Conservation (phyloP, 1,284 basidiomycete species). For the Apiotrichum akiyoshidainum region DNA sequence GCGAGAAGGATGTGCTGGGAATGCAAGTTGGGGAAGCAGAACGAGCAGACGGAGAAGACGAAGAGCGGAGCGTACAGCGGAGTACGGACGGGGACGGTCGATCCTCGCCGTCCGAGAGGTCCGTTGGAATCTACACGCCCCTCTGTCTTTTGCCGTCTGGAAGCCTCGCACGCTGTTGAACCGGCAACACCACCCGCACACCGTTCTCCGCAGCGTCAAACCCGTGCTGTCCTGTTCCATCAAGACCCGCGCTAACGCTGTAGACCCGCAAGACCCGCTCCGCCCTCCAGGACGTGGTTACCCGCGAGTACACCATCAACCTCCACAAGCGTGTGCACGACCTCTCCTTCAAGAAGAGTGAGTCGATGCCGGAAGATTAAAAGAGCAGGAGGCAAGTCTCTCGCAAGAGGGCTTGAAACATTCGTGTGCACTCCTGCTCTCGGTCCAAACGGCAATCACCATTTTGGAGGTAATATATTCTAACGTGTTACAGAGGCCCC, state of each 20-base stretch:
- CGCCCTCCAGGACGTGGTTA: constrained; percentile 91
- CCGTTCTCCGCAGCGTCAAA: not conserved
- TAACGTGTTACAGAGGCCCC: constrained; percentile 59
- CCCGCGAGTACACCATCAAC: constrained; percentile 94
- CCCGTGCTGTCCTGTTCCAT: not conserved
- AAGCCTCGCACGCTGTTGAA: too few relatives aligned
- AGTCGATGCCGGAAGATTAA: constrained; percentile 16
- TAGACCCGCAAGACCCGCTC: constrained; percentile 83
- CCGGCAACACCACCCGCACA: too few relatives aligned
- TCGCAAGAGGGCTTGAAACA: constrained; percentile 3
- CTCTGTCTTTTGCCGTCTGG: too few relatives aligned
- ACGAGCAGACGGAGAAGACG: too few relatives aligned
- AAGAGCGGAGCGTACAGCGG: not conserved
- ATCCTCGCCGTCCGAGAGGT: not conserved
- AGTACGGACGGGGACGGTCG: not conserved
- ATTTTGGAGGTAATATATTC: constrained; percentile 1
- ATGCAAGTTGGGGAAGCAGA: too few relatives aligned
- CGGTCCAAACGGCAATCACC: not conserved
- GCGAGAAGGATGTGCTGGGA: not conserved
- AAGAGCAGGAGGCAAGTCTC: constrained; percentile 1
- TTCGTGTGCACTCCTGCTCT: constrained; percentile 1
- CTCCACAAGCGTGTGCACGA: constrained; percentile 89
- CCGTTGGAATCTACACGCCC: too few relatives aligned
- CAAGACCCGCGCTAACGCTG: constrained; percentile 7
- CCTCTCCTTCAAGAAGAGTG: constrained; percentile 85